Base-by-base conservation (phyloP, 2,329 filamentous ascomycete species). In the Setomelanomma holmii region DNA sequence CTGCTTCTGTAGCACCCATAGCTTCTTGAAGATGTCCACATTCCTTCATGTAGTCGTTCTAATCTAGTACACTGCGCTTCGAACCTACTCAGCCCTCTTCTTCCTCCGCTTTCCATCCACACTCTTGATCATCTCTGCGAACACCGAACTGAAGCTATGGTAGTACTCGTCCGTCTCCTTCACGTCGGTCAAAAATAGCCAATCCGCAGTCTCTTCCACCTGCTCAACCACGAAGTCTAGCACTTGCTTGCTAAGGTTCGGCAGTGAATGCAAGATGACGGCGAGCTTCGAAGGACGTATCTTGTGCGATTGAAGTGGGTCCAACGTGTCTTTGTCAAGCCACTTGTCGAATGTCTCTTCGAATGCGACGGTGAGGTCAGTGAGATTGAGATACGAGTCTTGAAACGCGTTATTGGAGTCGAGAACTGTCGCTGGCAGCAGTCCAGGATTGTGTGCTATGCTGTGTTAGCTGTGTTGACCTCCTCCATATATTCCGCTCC, bases 361-460 rank as follows among this genome's bases (percentile, higher is more conserved):
- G 35, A 70, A 72, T 3, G 71, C 53, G 20, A 72, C 63, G 10
- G 69, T 72, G 6, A 71, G 57, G 43, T 72, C 67, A 5, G 68
- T 64, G 22, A 71, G 56, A 35, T 70, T 67, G 40, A 69, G 51
- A 45, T 67, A 72, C 10, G 68, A 71, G 3, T 63, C 40, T 40
- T 60, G 57, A 16, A 61, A 49, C 24, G 60, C 43, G 1, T 36
- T 43, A 6, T 51, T 51, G 4, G 58, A 64, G 21, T 53, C 55
- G 16, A 71, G 59, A 16, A 66, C 45, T 5, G 49, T n/a, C 0
- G 59, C 46, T 1, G 59, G 27, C 3, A 69, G 42, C 12, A 63
- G 56, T 10, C 69, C 69, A 1, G 69, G 69, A 47, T 72, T 72
- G 38, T 71, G 67, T 8, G 63, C 69, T 68, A 40, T 4, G 14